Evolutionary conservation across 169 alveolate genomes (phyloP), one percentile per base, ranked within the genome.

Genomic region (Cyclospora cayetanensis): DNA sequence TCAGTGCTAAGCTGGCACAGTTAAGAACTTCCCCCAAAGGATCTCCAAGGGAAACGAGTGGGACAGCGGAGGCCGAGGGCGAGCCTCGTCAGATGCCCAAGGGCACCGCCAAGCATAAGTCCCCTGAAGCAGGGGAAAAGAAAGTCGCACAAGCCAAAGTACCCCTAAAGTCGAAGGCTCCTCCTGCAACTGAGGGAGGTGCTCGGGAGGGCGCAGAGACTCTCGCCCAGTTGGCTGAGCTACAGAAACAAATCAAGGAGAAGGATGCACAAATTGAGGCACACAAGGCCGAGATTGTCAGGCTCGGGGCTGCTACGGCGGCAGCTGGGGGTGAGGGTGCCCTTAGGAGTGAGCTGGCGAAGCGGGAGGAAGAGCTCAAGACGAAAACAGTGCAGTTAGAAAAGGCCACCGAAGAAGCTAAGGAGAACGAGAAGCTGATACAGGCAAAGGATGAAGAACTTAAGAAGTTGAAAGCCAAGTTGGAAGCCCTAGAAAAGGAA

Each of bases 401-500:
- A 25, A 52, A 80, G 74, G 52, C 52, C 29, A 80, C 20, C 52
- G 22, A 80, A 12, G 89, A 80, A 25, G 70, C 76, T 29, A 22
- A 20, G 4, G 53, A 50, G 53, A 80, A 52, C 39, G 89, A 80
- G 2, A 34, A 37, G 41, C 29, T 80, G 3, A 52, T 80, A 80
- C 39, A 22, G 74, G 89, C 39, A 31, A 80, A 80, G 89, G 52
- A 50, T 15, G 53, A 80, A 35, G 89, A 80, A 43, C 39, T 80
- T 25, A 34, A 50, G 89, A 18, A 70, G 35, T 34, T 80, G 43
- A 27, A 52, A 12, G 89, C 89, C 50, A 80, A 41, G 74, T 22
- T 80, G 29, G 89, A 80, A 52, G 35, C 74, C 34, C 25, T 80
- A 52, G 74, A 80, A 35, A 80, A 53, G 74, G 89, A 80, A 31